Percentiles rank a stretch among this genome's conserved stretches.
Evolutionary conservation across 768 basidiomycete genomes (phyloP).

Genomic region (Butyriboletus loyo): DNA sequence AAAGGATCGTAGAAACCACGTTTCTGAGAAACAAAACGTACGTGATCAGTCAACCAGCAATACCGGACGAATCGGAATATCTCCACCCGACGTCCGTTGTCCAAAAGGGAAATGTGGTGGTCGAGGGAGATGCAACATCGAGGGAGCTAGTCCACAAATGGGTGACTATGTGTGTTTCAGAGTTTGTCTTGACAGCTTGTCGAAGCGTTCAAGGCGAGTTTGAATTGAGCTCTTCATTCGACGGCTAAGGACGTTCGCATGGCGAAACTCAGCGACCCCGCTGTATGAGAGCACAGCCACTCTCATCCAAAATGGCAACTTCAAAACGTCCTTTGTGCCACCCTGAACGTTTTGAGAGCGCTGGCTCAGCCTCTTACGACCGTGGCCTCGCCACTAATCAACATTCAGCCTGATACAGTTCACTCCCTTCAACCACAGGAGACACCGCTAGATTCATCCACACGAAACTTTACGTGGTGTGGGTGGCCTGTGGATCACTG

Average conservation of each 20-base stretch:
- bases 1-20: background rate
- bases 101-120: background rate
- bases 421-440: background rate
- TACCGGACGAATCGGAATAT: background rate
- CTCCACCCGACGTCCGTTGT: background rate
- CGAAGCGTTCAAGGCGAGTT: background rate
- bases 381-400: background rate
- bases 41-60: background rate
- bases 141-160: background rate
- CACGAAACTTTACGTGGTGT: slow-evolving; percentile 2
- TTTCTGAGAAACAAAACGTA: slow-evolving; percentile 10
- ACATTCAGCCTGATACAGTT: background rate
- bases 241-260: background rate
- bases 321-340: background rate
- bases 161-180: slow-evolving; percentile 1
- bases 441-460: background rate
- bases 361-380: background rate
- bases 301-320: background rate
- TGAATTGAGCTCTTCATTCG: background rate
- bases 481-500: background rate
- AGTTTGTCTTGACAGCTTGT: background rate
- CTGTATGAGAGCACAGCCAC: slow-evolving; percentile 13
- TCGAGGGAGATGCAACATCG: background rate
- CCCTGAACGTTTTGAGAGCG: background rate
- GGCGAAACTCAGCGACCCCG: slow-evolving; percentile 3